Percentiles rank a stretch among this genome's conserved stretches.
These are phyloP conservation scores for Lophiotrema nucula DNA, from an alignment of 495 filamentous ascomycete genomes.

Conservation along the genomic window DNA sequence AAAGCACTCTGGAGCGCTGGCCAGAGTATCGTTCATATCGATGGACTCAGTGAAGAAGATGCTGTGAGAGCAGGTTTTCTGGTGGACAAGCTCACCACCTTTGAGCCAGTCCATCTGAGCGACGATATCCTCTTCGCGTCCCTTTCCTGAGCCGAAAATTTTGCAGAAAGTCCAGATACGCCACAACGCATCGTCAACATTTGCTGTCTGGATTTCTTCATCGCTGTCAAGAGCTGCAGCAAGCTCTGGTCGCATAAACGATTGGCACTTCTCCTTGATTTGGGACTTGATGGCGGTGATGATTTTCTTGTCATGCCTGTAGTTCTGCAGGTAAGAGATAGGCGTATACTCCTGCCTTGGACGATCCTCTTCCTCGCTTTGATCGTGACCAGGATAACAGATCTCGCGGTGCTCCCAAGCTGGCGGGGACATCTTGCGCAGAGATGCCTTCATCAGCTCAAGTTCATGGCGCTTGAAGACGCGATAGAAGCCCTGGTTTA, in stretches of 20 bases:
- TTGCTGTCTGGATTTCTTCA: slow-evolving; percentile 50
- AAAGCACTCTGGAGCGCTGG: slow-evolving; percentile 59
- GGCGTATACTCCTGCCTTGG: slow-evolving; percentile 57
- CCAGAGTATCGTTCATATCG: slow-evolving; percentile 53
- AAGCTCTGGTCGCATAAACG: slow-evolving; percentile 59
- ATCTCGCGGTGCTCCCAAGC: slow-evolving; percentile 67
- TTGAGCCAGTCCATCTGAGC: slow-evolving; percentile 66
- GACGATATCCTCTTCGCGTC: slow-evolving; percentile 60
- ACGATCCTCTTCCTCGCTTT: slow-evolving; percentile 48
- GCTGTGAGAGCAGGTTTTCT: slow-evolving; percentile 41
- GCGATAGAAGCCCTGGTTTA: slow-evolving; percentile 59
- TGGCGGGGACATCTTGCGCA: slow-evolving; percentile 59
- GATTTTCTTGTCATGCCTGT: slow-evolving; percentile 58
- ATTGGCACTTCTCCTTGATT: slow-evolving; percentile 58
- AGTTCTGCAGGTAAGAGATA: slow-evolving; percentile 54
- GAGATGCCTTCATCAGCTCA: slow-evolving; percentile 53
- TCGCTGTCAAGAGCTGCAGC: slow-evolving; percentile 54
- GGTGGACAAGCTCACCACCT: slow-evolving; percentile 54
- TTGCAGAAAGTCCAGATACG: slow-evolving; percentile 70
- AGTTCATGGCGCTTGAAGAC: slow-evolving; percentile 63
- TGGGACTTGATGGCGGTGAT: slow-evolving; percentile 60
- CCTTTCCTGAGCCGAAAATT: slow-evolving; percentile 61
- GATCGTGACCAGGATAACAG: slow-evolving; percentile 54
- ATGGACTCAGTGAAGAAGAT: slow-evolving; percentile 49
- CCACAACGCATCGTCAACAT: slow-evolving; percentile 67